Evolutionary conservation across 306 rosid genomes (phyloP), one percentile per base, ranked within the genome.

Genomic region (Malus fusca): DNA sequence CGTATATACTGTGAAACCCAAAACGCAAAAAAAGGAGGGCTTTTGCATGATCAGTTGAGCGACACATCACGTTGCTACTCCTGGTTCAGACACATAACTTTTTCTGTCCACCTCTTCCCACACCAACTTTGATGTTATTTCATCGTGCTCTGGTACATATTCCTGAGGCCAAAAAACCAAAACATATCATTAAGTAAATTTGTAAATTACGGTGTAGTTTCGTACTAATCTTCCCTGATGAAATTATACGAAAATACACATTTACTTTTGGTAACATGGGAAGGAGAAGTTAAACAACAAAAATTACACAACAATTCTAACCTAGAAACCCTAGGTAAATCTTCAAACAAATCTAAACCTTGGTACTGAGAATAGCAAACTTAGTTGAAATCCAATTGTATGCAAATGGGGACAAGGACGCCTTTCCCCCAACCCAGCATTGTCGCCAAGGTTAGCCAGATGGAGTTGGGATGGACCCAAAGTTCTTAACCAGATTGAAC

Each of bases 131-230:
- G 99, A 81, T 23, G 92, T 93, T 77, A 85, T 78, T 80, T 96
- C 99, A 63, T 96, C 99, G 69, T 83, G 82, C 79, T 90, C 94
- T 4, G 90, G 99, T 42, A 87, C 91, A 81, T 92, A 96, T 77
- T 92, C 99, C 99, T 96, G 86, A 23, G 73, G 33, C 76, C 79
- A 68, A 69, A 15, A 40, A 48, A 18, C 18, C 28, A 30, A 68
- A 13, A 30, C n/a, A 48, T 48, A 17, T 15, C 21, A 15, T 15
- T 48, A 12, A 48, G 55, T 15, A 48, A 15, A 15, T 15, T 48
- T 48, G 55, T 48, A 48, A 15, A 48, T 48, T 48, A 48, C 6
- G 19, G 53, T 48, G 19, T 46, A 46, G 53, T 46, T 56, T 48
- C 21, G 55, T 48, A 48, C 55, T 15, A 48, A 1, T 48, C 53